Conservation (phyloP, 306 rosid genomes). For the Elaeagnus macrophylla region DNA sequence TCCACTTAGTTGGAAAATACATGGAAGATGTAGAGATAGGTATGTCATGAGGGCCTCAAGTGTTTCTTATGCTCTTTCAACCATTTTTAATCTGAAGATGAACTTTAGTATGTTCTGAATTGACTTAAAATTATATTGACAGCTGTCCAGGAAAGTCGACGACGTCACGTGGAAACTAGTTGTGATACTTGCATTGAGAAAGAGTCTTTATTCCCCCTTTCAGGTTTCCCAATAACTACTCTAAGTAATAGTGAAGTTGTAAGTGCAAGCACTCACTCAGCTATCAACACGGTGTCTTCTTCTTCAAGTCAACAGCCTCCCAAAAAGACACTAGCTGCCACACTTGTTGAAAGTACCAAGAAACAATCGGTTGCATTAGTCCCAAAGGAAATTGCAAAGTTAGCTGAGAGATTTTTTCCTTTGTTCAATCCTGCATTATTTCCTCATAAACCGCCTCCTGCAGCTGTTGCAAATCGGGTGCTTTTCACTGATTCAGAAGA, state of each 20-base stretch:
- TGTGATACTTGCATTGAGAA: slow-evolving; percentile 41
- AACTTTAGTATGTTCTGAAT: slow-evolving; percentile 22
- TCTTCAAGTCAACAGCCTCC: slow-evolving; percentile 48
- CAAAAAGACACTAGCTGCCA: slow-evolving; percentile 82
- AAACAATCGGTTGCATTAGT: slow-evolving; percentile 83
- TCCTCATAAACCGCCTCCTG: slow-evolving; percentile 80
- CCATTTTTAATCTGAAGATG: slow-evolving; percentile 19
- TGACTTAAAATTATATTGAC: slow-evolving; percentile 32
- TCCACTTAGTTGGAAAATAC: slow-evolving; percentile 54
- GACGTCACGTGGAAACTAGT: slow-evolving; percentile 45
- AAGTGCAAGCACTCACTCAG: slow-evolving; percentile 27
- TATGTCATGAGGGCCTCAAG: slow-evolving; percentile 26
- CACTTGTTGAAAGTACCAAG: slow-evolving; percentile 82
- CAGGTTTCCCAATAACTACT: slow-evolving; percentile 25
- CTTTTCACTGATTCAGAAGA: slow-evolving; percentile 96
- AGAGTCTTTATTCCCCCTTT: slow-evolving; percentile 70
- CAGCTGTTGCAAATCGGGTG: slow-evolving; percentile 62
- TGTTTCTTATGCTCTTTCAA: slow-evolving; percentile 14
- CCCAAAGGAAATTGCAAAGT: slow-evolving; percentile 65
- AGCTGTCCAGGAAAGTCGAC: slow-evolving; percentile 61
- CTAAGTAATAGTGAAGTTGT: slow-evolving; percentile 38
- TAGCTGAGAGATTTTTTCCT: slow-evolving; percentile 58
- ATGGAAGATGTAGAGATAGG: slow-evolving; percentile 58
- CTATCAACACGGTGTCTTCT: slow-evolving; percentile 28
- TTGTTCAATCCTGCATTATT: slow-evolving; percentile 74